Evolutionary conservation across 2,329 filamentous ascomycete genomes (phyloP).

Genomic region (Colletotrichum brevisporum): DNA sequence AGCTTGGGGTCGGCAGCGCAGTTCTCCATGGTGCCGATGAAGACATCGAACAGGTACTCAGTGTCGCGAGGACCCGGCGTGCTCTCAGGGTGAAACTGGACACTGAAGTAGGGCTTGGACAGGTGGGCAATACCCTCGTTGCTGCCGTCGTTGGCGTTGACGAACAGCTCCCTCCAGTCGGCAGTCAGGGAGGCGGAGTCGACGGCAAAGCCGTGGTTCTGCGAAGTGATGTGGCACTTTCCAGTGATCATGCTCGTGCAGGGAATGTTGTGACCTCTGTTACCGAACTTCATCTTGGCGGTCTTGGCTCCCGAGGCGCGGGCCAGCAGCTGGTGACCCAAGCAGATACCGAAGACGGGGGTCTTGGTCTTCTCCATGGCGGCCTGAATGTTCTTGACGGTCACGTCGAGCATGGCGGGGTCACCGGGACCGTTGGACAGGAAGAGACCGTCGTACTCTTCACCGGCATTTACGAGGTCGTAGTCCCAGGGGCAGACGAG

Average conservation of each 20-base stretch:
- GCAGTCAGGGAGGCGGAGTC: conserved; percentile 81
- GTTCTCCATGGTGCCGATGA: conserved; percentile 86
- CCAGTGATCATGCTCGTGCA: conserved; percentile 96
- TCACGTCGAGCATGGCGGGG: conserved; percentile 85
- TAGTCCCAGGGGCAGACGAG: conserved; percentile 97
- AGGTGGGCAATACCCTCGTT: conserved; percentile 97
- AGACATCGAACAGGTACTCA: conserved; percentile 97
- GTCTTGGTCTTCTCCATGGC: conserved; percentile 84
- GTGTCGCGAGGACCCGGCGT: conserved; percentile 95
- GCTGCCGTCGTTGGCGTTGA: conserved; percentile 98
- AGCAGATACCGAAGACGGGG: conserved; percentile 95
- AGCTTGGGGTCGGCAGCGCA: conserved; percentile 77
- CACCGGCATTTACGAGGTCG: conserved; percentile 83
- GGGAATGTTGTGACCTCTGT: conserved; percentile 98
- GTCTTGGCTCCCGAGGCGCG: conserved; percentile 89
- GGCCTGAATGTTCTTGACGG: conserved; percentile 82
- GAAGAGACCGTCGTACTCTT: conserved; percentile 96
- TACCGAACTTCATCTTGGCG: conserved; percentile 98
- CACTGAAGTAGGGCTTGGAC: conserved; percentile 93
- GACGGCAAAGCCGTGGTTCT: conserved; percentile 98
- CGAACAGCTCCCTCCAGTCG: conserved; percentile 94
- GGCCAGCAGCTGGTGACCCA: conserved; percentile 94
- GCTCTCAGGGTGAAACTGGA: conserved; percentile 99
- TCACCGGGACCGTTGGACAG: conserved; percentile 98
- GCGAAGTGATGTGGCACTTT: conserved; percentile 98